Base-by-base conservation (phyloP, 495 filamentous ascomycete species). In the Neurospora sp. region DNA sequence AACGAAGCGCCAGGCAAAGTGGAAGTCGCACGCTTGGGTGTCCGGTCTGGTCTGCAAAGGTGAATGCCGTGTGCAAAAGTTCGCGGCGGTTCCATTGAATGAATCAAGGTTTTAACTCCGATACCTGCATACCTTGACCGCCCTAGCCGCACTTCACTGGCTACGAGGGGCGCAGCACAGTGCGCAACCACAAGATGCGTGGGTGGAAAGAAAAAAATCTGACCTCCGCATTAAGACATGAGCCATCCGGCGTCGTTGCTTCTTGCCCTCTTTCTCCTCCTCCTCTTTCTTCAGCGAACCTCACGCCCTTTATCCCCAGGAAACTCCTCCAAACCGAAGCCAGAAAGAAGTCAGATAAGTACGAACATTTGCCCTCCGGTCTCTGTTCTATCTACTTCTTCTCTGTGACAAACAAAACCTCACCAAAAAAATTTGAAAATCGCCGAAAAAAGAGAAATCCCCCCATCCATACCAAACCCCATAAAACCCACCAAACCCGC, bases 341-440 rank as follows among this genome's bases (percentile, higher is more conserved):
- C 74, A 79, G 79, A 80, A 81, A 78, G 76, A 73, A 78, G 80
- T 76, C 72, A 79, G 76, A 80, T 78, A 75, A 79, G 78, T 76
- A 72, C 79, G 76, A 35, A 76, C 75, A 79, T 72, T 73, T 72
- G 69, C 77, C 73, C 77, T 62, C 73, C 77, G 77, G 79, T 76
- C 74, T 78, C 74, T 76, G 77, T 78, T 77, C 76, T 59, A 37
- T 80, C 78, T 76, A 72, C 76, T 77, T 78, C 77, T 78, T 81
- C 75, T 82, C 76, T 78, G 77, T 62, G 62, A 41, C 38, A 75
- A 74, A 75, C 75, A 78, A 85, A 84, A 85, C 79, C 54, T 73
- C 76, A 73, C 73, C 76, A 85, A 86, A 86, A 86, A 86, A 85
- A 84, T 70, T 82, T 83, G 75, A 81, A 85, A 85, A 85, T 75